These are phyloP conservation scores for Aureobasidium mangrovei DNA, from an alignment of 2,329 filamentous ascomycete species.

Conservation along the genomic window DNA sequence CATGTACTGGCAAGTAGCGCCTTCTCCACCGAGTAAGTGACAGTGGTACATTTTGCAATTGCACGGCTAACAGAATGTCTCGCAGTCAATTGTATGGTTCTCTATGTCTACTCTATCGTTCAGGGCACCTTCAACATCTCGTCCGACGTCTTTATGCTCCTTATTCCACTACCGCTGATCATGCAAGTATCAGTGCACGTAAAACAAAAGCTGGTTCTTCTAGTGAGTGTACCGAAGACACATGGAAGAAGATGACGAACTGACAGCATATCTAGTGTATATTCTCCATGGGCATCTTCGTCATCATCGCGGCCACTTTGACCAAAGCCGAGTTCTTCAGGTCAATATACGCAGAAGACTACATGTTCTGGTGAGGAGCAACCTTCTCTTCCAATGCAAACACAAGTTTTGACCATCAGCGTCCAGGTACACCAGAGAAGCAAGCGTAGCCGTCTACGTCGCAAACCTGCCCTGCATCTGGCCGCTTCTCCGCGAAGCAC, in stretches of 20 bases:
- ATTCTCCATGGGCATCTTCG: slow-evolving; percentile 44
- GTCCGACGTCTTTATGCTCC: slow-evolving; percentile 51
- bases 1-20: slow-evolving; percentile 41
- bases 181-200: slow-evolving; percentile 41
- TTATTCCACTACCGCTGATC: slow-evolving; percentile 48
- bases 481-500: slow-evolving; percentile 38
- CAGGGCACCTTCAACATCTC: slow-evolving; percentile 53
- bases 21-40: slow-evolving; percentile 2
- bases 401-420: too few species aligned
- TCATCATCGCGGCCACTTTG: slow-evolving; percentile 38
- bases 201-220: slow-evolving; percentile 46
- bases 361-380: slow-evolving; percentile 37
- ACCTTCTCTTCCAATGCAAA: slow-evolving; percentile 21
- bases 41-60: not conserved
- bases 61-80: not conserved
- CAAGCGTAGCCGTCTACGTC: slow-evolving; percentile 44
- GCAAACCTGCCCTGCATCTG: slow-evolving; percentile 47
- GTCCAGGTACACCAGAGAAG: slow-evolving; percentile 32
- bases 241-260: not conserved
- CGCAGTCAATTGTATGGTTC: slow-evolving; percentile 20
- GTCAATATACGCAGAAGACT: slow-evolving; percentile 31
- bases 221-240: slow-evolving; percentile 18
- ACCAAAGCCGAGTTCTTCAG: slow-evolving; percentile 42
- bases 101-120: slow-evolving; percentile 47
- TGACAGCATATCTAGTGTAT: slow-evolving; percentile 22